Evolutionary conservation across 1,284 basidiomycete genomes (phyloP), one percentile per base, ranked within the genome.

Genomic region (Trametes polyzona): DNA sequence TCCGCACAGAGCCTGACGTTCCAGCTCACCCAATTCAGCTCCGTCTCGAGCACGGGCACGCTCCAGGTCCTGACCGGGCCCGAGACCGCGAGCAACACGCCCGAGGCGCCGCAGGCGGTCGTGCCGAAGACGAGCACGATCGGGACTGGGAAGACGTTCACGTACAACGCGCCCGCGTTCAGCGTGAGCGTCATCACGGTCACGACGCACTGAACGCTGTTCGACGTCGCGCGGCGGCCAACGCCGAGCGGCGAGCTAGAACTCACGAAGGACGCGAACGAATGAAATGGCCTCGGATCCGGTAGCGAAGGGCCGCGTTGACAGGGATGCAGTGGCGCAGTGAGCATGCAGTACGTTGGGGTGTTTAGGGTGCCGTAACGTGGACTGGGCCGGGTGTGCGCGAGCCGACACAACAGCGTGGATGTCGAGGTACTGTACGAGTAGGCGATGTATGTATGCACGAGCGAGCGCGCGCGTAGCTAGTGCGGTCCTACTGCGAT

Each of bases 161-260:
- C 76, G 32, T 88, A 80, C 67, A 81, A 74, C n/a, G 83, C 83
- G 9, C 81, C 83, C 23, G 80, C 76, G 0, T 80, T 82, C 64
- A 87, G 84, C 65, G 76, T 88, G 47, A 83, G 74, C 57, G 81
- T 85, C 24, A 69, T 87, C 54, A 82, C 76, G 4, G 65, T 78
- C 19, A 62, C 61, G 24, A 64, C 65, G 0, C 49, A 55, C 6
- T 69, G 47, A 63, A n/a, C 40, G 17, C 26, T 11, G 30, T n/a
- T n/a, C n/a, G n/a, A n/a, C n/a, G n/a, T n/a, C n/a, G n/a, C n/a
- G n/a, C n/a, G n/a, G n/a, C n/a, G n/a, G n/a, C n/a, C n/a, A n/a
- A n/a, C n/a, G n/a, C n/a, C n/a, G n/a, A n/a, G n/a, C n/a, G n/a
- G n/a, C n/a, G n/a, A n/a, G n/a, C n/a, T n/a, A n/a, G n/a, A n/a